Base-by-base conservation (phyloP, 192 early-diverging fungal genomes). In the Coemansia sp. region DNA sequence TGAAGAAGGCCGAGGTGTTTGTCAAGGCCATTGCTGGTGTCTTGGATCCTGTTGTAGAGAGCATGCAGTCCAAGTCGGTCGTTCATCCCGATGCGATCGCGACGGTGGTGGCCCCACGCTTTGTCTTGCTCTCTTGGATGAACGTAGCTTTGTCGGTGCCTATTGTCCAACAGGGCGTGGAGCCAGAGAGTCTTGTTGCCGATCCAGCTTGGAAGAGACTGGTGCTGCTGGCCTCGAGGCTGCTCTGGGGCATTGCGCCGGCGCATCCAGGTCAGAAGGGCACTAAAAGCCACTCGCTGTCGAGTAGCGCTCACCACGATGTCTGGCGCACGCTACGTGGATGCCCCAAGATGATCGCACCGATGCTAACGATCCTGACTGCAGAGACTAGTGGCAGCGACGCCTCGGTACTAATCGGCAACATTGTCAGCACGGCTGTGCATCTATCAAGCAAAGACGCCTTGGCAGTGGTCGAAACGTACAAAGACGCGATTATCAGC, bases 51-150 rank as follows among this genome's bases (percentile, higher is more conserved):
- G 66, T 77, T 33, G 64, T 88, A 3, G 77, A 78, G 35, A 85
- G 77, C 46, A 87, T 68, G 53, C 77, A 80, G 63, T 64, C 82
- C 35, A 65, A 68, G 57, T 66, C 78, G 68, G 67, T 44, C 32
- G 59, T 42, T 21, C 62, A 77, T 30, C 70, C 76, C 30, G 80
- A 73, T 21, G 52, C 66, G 42, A 78, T 75, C 49, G 44, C 78
- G 35, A 84, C 88, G 53, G 70, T 89, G 53, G 84, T 86, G 52
- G 84, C 85, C 13, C 66, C 84, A 50, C 84, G 89, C 14, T 87
- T 91, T 66, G 84, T 85, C 37, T 62, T 91, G 57, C 81, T 91
- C 64, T 85, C 87, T 35, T 92, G 91, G 91, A 69, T 89, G 26
- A 82, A 88, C 65, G 19, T 78, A 40, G 67, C 89, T 26, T 50